Evolutionary conservation across 1,139 yeast species (phyloP).

Genomic region (Hyphopichia fennica): DNA sequence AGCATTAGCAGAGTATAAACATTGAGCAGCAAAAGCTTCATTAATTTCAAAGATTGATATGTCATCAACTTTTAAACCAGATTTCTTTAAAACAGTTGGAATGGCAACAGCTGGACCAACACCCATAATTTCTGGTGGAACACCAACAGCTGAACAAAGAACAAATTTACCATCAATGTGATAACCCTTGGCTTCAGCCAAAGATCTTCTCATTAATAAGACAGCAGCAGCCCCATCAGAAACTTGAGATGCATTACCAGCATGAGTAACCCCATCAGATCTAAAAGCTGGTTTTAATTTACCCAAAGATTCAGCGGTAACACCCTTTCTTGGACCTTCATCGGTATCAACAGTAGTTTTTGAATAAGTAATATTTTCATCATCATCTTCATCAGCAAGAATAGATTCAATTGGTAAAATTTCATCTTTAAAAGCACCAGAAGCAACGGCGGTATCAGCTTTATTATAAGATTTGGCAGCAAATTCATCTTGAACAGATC

Average conservation of each 20-base stretch:
- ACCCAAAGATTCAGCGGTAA: conserved; percentile 70
- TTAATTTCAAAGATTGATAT: conserved; percentile 81
- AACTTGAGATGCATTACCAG: conserved; percentile 95
- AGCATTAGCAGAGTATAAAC: conserved; percentile 69
- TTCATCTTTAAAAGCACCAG: conserved; percentile 81
- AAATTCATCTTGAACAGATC: conserved; percentile 79
- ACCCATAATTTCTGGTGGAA: conserved; percentile 97
- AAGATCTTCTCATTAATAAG: conserved; percentile 80
- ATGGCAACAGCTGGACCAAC: conserved; percentile 95
- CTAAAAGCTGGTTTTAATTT: conserved; percentile 88
- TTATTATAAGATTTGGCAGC: conserved; percentile 83
- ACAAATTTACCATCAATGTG: conserved; percentile 73
- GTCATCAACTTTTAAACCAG: conserved; percentile 64
- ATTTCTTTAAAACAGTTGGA: conserved; percentile 70
- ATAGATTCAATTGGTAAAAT: conserved; percentile 72
- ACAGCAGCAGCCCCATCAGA: conserved; percentile 96
- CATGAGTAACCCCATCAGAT: conserved; percentile 81
- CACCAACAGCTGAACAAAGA: conserved; percentile 78
- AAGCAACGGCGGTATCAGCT: conserved; percentile 71
- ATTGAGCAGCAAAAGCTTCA: conserved; percentile 97
- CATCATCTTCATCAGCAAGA: conserved; percentile 51
- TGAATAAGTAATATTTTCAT: conserved; percentile 41
- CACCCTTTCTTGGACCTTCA: conserved; percentile 90
- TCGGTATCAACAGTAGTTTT: conserved; percentile 63
- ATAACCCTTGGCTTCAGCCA: conserved; percentile 73